Evolutionary conservation across 441 rosid species (phyloP), one percentile per base, ranked within the genome.

Genomic region (Biscutella auriculata): DNA sequence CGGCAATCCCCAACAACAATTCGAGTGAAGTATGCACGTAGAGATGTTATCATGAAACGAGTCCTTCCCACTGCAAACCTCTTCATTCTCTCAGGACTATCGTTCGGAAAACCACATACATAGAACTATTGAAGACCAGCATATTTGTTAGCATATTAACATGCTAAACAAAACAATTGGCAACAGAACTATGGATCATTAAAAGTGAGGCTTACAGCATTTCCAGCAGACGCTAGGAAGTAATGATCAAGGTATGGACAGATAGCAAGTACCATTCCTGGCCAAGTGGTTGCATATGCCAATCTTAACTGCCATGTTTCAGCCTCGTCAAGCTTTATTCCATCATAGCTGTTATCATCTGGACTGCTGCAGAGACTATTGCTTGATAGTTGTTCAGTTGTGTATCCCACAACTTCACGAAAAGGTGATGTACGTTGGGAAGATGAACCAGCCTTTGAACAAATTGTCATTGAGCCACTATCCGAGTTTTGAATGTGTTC

Each of bases 1-100:
- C 99, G 97, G 73, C 97, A 93, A 74, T 93, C 95, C 49, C 99
- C 97, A 67, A 93, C 97, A 12, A 81, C 97, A 65, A 93, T 93
- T 74, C 99, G 82, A 60, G 87, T 82, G 59, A 69, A 74, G 75
- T 85, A 70, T 32, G 96, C 73, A 12, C 93, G 81, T 76, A 93
- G 79, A 35, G 85, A 81, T 37, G 71, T 80, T 63, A 93, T 80
- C 82, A 84, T 85, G 69, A 87, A 93, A 52, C 99, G 96, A 30
- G 97, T 87, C 82, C 91, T 87, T 69, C 85, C 93, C 13, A 67
- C 67, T 9, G 93, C 93, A 65, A 81, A 60, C 78, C 73, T 83
- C 77, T 75, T 89, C 76, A 87, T 80, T 68, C 77, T 87, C 62
- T 75, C 85, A 49, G 85, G 88, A 65, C 75, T 83, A 44, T 85